These are phyloP conservation scores for Schwanniomyces polymorphus DNA, from an alignment of 805 yeast species.

Conservation along the genomic window DNA sequence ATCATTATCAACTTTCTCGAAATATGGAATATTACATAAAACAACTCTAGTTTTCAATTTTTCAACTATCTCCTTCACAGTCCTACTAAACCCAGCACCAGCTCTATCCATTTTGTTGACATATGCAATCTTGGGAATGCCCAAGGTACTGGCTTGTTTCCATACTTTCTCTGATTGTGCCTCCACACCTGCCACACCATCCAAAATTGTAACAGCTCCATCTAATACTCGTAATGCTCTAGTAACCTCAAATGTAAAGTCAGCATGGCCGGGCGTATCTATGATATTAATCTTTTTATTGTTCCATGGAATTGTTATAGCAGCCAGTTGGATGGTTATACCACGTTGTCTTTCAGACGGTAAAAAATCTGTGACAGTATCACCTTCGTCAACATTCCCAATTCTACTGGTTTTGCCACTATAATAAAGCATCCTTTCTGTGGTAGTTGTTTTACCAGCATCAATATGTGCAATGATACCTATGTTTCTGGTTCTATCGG, in stretches of 20 bases:
- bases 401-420: slow-evolving; percentile 77
- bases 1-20: slow-evolving; percentile 33
- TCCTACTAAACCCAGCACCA: slow-evolving; percentile 92
- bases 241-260: slow-evolving; percentile 91
- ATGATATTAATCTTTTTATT: slow-evolving; percentile 76
- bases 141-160: slow-evolving; percentile 72
- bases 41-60: slow-evolving; percentile 75
- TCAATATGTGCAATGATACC: slow-evolving; percentile 99
- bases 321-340: slow-evolving; percentile 95
- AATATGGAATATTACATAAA: slow-evolving; percentile 76
- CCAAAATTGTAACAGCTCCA: slow-evolving; percentile 90
- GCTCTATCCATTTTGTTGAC: slow-evolving; percentile 95
- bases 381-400: slow-evolving; percentile 96
- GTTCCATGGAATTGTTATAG: slow-evolving; percentile 88
- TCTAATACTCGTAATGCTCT: slow-evolving; percentile 88
- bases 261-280: slow-evolving; percentile 98
- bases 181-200: slow-evolving; percentile 97
- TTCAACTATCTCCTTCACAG: slow-evolving; percentile 79
- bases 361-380: slow-evolving; percentile 90
- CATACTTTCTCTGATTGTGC: slow-evolving; percentile 98
- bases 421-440: slow-evolving; percentile 92
- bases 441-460: slow-evolving; percentile 98
- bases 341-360: slow-evolving; percentile 92
- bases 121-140: slow-evolving; percentile 75
- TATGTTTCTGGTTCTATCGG: slow-evolving; percentile 65